Base-by-base conservation (phyloP, 2,329 filamentous ascomycete species). In the Lachnellula cervina region DNA sequence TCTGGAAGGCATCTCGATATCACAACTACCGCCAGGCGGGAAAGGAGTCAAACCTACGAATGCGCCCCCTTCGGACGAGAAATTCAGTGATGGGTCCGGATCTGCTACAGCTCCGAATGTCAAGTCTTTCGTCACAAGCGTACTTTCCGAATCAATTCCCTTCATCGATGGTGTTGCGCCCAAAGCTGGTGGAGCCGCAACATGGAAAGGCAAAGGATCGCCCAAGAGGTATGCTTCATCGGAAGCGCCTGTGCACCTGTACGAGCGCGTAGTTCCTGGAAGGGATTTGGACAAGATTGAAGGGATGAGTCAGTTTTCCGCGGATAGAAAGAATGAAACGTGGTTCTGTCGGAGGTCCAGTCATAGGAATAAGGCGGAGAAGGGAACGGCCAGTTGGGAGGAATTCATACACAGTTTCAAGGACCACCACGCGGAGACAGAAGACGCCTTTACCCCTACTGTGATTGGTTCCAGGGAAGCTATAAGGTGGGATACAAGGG, bases 261-360 rank as follows among this genome's bases (percentile, higher is more conserved):
- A 76, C 56, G 75, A 81, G 63, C 77, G 78, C 54, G 73, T 73
- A 14, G 70, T 87, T 21, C 62, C 74, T 7, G 71, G 72, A 1
- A 67, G 71, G 37, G 76, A 77, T 34, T 71, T 83, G 5, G 70
- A 71, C 49, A 64, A 65, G 38, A 63, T 76, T 40, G 71, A 72
- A 32, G 59, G 61, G 16, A 63, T 64, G 61, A 63, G 55, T 48
- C 47, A 60, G 25, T 59, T 59, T 42, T 57, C 58, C 7, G 65
- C 69, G 37, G 64, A 68, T 57, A 69, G 71, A 57, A 67, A 69
- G 51, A 58, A 64, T 34, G 85, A 88, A 70, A 78, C 75, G 17
- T 90, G 87, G 87, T 79, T 79, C 52, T 81, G 81, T 42, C 78
- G 88, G 54, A 77, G 77, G 45, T 87, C 83, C 67, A 71, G 80